phyloP scores from a whole-genome alignment of 768 basidiomycete species.

The Leccinellum luteum region DNA sequence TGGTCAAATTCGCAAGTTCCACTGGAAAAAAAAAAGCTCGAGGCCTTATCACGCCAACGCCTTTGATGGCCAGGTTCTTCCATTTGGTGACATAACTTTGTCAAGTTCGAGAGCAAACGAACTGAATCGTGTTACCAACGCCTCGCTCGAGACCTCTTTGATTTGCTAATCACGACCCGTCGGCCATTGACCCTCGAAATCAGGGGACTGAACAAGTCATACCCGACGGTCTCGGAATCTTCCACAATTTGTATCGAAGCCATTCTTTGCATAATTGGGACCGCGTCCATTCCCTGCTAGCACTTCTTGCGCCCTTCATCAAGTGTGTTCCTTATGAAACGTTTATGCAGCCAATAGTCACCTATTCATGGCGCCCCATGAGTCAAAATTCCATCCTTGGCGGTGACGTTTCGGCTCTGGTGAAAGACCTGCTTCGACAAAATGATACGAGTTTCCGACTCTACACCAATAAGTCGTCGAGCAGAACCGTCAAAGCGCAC shows the following conservation, averaged over 20 bases:
- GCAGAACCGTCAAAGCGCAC: not conserved
- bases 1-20: conserved; percentile 22
- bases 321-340: conserved; percentile 8
- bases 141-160: conserved; percentile 16
- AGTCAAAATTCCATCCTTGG: conserved; percentile 6
- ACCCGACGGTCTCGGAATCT: conserved; percentile 11
- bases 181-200: conserved; percentile 17
- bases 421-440: not conserved
- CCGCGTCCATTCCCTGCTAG: conserved; percentile 26
- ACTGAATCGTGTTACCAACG: not conserved
- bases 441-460: not conserved
- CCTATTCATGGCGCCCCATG: not conserved
- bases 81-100: conserved; percentile 25
- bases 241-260: conserved; percentile 7
- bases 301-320: conserved; percentile 28
- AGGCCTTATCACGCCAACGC: conserved; percentile 20
- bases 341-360: not conserved
- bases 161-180: conserved; percentile 14
- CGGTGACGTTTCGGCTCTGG: not conserved
- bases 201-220: conserved; percentile 9
- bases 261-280: conserved; percentile 13
- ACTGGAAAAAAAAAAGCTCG: conserved; percentile 18
- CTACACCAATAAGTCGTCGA: not conserved
- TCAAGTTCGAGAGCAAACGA: conserved; percentile 19
- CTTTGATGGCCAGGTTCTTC: conserved; percentile 31